Base-by-base conservation (phyloP, 2,329 filamentous ascomycete species). In the Colletotrichum spaethianum region DNA sequence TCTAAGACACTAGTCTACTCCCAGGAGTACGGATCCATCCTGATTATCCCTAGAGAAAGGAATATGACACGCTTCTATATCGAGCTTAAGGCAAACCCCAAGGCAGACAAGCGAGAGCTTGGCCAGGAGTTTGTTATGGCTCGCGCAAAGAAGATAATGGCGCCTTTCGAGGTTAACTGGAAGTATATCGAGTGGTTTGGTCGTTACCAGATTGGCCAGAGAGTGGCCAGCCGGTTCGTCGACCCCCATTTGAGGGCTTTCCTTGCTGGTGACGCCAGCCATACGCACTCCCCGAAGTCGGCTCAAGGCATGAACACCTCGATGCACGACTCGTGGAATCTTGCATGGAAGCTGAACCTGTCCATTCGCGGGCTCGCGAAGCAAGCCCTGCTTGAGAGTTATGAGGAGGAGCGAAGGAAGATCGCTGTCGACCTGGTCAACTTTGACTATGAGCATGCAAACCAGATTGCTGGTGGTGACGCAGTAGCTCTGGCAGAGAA, bases 31-130 rank as follows among this genome's bases (percentile, higher is more conserved):
- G 92, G 92, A 3, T 93, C 92, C 0, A 90, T 94, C 56, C 85
- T 94, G n/a, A 92, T 93, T 79, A 92, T 94, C 64, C 93, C 93
- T 5, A 88, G 92, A 48, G 92, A 94, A 79, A 86, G 91, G 52
- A 92, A 93, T 77, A 90, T 94, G 87, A 94, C 92, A 0, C 88
- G 92, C 56, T 84, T 90, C 76, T 90, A 89, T 76, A 88, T 89
- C 70, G 87, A 90, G 79, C 84, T 89, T 66, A 89, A 89, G 79
- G 82, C 85, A 18, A 76, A 79, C 8, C 76, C 80, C 36, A 86
- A 84, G 76, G 78, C 82, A 40, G 82, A 86, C 70, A 78, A 81
- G 66, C 76, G 81, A 67, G 80, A 82, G 62, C 79, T 87, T 46
- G 85, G 89, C 6, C 88, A 93, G 74, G 89, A 92, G 40, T 93